These are phyloP conservation scores for Tilletia setariae DNA, from an alignment of 1,284 basidiomycete species.

Conservation along the genomic window DNA sequence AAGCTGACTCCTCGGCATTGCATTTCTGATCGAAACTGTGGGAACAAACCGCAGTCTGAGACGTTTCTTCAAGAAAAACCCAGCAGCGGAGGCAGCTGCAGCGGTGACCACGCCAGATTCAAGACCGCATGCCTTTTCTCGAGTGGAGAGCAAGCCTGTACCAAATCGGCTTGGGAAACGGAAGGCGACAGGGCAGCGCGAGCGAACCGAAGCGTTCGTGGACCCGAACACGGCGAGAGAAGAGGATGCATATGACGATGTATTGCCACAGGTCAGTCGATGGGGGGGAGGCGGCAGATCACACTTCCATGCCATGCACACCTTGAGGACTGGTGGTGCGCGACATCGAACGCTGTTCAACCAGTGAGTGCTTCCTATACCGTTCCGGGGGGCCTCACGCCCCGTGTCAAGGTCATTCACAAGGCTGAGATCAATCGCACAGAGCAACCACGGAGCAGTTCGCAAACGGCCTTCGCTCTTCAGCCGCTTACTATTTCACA, in stretches of 20 bases:
- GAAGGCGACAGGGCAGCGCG: too few species aligned
- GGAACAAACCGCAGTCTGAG: too few species aligned
- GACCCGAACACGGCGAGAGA: too few species aligned
- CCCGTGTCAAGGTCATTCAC: too few species aligned
- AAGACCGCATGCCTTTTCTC: background rate
- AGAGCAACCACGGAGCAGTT: constrained; percentile 3
- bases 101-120: background rate
- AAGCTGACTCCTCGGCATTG: background rate
- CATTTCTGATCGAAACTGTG: too few species aligned
- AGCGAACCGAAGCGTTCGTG: too few species aligned
- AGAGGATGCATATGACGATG: too few species aligned
- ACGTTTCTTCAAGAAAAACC: constrained; percentile 12
- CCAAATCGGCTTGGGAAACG: too few species aligned
- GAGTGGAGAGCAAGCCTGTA: background rate
- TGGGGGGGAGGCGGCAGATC: background rate
- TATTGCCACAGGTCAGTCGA: background rate
- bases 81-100: background rate
- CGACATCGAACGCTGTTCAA: background rate
- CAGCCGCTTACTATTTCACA: constrained; percentile 1
- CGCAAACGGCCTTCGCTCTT: background rate
- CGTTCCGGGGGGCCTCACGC: too few species aligned
- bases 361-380: background rate
- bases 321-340: background rate
- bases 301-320: background rate
- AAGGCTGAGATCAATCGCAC: too few species aligned